Evolutionary conservation across 805 yeast genomes (phyloP), one percentile per base, ranked within the genome.

Genomic region (Candida namnaoensis): DNA sequence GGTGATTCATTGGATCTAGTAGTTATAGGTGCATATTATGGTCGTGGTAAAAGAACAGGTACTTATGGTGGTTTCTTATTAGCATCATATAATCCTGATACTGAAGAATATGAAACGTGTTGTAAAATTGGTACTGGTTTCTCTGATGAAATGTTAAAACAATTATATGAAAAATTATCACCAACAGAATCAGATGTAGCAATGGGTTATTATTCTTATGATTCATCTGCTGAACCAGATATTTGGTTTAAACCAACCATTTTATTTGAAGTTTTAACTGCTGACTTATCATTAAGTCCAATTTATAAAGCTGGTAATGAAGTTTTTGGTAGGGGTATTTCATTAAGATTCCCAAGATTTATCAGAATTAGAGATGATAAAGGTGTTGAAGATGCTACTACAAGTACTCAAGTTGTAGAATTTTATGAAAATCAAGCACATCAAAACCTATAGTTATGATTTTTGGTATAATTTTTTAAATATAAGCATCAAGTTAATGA

Each of bases 111-210:
- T 58, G 98, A 93, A 61, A 85, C 97, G 0, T 82, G 95, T 35
- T 93, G 99, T 66, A 93, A 93, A 60, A 90, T 95, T 42, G 99
- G 99, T 38, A 93, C 99, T 1, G 99, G 99, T 0, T 93, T 93
- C 56, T 77, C 88, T 35, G 99, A 93, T 49, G 97, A 82, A 48
- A 74, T 80, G 54, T 69, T 93, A 43, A 77, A 76, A 32, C 63
- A 62, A 26, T 59, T 93, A 30, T 69, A 80, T 52, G 74, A 71
- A 25, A 68, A 68, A 38, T 69, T 93, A 44, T 76, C 80, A 35
- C 81, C 86, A 3, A 78, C 88, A 0, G 93, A 79, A 41, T 72
- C 78, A 12, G 54, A 64, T 0, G 65, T 58, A n/a, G 83, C 95
- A 2, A 82, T 79, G 49, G 69, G 83, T 0, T 83, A 80, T 42